Evolutionary conservation across 2,329 filamentous ascomycete genomes (phyloP).

Genomic region (Nemania abortiva): DNA sequence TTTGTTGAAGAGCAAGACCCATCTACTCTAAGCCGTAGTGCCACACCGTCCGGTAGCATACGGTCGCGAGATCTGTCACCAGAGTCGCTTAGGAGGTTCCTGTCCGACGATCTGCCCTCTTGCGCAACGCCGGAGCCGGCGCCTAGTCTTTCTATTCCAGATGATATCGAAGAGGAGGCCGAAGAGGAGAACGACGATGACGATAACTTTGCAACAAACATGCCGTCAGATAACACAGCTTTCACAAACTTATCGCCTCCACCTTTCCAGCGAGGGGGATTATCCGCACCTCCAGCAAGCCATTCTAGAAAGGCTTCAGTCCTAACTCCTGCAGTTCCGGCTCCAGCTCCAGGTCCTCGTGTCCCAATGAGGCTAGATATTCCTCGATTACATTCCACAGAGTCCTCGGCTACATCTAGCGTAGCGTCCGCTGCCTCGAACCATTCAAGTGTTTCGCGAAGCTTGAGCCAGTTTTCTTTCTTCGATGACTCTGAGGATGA

Average conservation of each 20-base stretch:
- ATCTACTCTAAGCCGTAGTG: slow-evolving; percentile 51
- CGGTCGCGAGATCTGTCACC: slow-evolving; percentile 67
- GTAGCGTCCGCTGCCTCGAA: slow-evolving; percentile 54
- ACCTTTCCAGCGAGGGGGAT: slow-evolving; percentile 59
- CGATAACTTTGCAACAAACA: slow-evolving; percentile 71
- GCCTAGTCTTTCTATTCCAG: slow-evolving; percentile 56
- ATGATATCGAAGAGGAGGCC: slow-evolving; percentile 62
- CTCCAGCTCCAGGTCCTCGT: background rate
- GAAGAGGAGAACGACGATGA: slow-evolving; percentile 71
- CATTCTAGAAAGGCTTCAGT: slow-evolving; percentile 41
- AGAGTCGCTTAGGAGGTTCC: slow-evolving; percentile 65
- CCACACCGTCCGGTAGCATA: slow-evolving; percentile 56
- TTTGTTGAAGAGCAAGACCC: slow-evolving; percentile 48
- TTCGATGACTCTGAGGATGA: slow-evolving; percentile 63
- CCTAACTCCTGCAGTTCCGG: slow-evolving; percentile 32
- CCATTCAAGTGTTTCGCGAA: slow-evolving; percentile 51
- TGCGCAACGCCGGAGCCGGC: slow-evolving; percentile 51
- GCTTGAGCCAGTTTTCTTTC: slow-evolving; percentile 57
- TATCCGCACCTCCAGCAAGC: slow-evolving; percentile 47
- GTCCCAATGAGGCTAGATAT: slow-evolving; percentile 39
- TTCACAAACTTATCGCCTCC: slow-evolving; percentile 66
- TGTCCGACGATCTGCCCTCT: slow-evolving; percentile 60
- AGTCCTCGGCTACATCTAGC: slow-evolving; percentile 48
- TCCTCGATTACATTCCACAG: slow-evolving; percentile 48
- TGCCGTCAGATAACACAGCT: slow-evolving; percentile 58